Percentiles rank a stretch among this genome's conserved stretches.
Evolutionary conservation across 495 filamentous ascomycete species (phyloP).

Genomic region (Chaetomium fimeti): DNA sequence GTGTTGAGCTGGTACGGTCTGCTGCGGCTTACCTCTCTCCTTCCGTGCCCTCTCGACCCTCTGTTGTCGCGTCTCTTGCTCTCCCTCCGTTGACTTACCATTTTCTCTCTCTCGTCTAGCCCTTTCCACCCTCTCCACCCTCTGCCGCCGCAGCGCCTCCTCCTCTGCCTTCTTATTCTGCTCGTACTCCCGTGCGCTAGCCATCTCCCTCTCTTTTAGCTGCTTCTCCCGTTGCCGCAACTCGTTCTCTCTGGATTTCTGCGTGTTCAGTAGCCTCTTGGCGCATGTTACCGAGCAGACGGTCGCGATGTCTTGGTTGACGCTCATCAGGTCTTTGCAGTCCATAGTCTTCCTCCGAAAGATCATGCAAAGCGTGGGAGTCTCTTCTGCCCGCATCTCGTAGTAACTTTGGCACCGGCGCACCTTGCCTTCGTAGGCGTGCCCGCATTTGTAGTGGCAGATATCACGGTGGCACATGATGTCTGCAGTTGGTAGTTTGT

Average conservation of each 20-base stretch:
- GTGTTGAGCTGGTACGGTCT: background rate
- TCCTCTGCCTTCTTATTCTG: background rate
- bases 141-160: background rate
- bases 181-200: background rate
- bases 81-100: background rate
- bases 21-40: constrained; percentile 5
- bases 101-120: background rate
- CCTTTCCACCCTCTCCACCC: background rate
- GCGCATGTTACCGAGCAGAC: constrained; percentile 4
- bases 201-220: background rate
- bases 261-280: background rate
- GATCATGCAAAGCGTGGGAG: background rate
- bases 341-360: background rate
- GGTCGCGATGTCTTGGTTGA: background rate
- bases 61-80: background rate
- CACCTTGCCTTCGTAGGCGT: background rate
- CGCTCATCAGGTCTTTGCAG: background rate
- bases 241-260: background rate
- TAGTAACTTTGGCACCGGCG: background rate
- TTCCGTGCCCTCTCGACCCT: background rate
- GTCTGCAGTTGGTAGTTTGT: background rate
- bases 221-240: background rate
- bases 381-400: background rate
- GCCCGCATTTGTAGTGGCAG: constrained; percentile 6
- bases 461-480: background rate